phyloP scores from a whole-genome alignment of 306 rosid genomes.

The Cicer judaicum region DNA sequence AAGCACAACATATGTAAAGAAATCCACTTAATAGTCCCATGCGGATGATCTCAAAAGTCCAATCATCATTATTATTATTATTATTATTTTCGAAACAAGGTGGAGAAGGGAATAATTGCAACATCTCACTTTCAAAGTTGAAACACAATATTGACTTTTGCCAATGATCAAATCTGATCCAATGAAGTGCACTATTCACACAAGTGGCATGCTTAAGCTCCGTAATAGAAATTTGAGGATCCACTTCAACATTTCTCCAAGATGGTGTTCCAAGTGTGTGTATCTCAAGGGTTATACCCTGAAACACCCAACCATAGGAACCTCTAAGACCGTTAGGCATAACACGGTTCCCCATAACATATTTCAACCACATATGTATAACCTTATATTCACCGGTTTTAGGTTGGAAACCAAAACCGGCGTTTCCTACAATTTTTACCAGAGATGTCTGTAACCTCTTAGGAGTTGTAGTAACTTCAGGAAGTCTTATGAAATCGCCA shows the following conservation, averaged over 20 bases:
- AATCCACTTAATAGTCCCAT: slow-evolving; percentile 19
- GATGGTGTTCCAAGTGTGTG: slow-evolving; percentile 10
- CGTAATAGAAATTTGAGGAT: neutral
- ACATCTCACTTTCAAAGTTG: slow-evolving; percentile 24
- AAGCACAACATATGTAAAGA: neutral
- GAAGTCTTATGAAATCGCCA: slow-evolving; percentile 33
- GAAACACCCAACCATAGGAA: neutral
- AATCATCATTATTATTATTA: rapidly evolving
- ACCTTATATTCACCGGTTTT: slow-evolving; percentile 28
- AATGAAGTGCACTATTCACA: slow-evolving; percentile 1
- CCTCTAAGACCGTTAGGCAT: too few relatives aligned
- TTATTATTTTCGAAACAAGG: neutral
- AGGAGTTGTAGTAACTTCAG: neutral
- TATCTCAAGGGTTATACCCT: neutral
- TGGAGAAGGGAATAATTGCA: slow-evolving; percentile 34
- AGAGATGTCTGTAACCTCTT: too few relatives aligned
- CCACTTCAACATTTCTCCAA: slow-evolving; percentile 29
- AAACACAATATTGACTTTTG: neutral
- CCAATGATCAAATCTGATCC: neutral
- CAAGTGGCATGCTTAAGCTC: neutral
- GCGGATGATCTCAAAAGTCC: too few relatives aligned
- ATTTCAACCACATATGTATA: neutral
- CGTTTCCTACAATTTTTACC: neutral
- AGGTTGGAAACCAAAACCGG: slow-evolving; percentile 3
- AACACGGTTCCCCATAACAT: too few relatives aligned